phyloP scores from a whole-genome alignment of 1,139 yeast genomes.

The Debaryomyces psychrophilus region DNA sequence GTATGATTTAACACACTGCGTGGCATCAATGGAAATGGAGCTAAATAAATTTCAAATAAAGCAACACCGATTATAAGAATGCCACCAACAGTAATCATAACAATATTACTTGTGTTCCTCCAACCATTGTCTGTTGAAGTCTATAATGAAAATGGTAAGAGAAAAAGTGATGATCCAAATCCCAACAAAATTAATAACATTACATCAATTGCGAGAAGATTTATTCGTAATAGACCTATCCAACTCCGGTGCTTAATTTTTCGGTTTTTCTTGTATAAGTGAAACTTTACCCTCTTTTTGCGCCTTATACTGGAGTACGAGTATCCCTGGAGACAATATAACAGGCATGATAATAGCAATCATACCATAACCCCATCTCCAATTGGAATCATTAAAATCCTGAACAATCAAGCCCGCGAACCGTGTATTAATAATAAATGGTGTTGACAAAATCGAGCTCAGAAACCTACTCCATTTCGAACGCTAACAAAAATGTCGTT shows the following conservation, averaged over 20 bases:
- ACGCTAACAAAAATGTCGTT: conserved; percentile 28
- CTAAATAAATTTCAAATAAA: conserved; percentile 28
- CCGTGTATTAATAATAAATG: conserved; percentile 36
- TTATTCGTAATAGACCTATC: conserved; percentile 15
- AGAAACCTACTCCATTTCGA: conserved; percentile 36
- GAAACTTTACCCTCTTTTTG: conserved; percentile 23
- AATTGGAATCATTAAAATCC: conserved; percentile 26
- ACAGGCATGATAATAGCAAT: conserved; percentile 38
- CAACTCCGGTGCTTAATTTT: conserved; percentile 17
- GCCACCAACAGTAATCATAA: conserved; percentile 39
- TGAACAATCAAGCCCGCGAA: conserved; percentile 34
- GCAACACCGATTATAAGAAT: conserved; percentile 27
- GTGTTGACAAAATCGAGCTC: conserved; percentile 28
- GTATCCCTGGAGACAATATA: conserved; percentile 29
- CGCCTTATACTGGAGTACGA: conserved; percentile 30
- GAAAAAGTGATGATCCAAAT: conserved; percentile 34
- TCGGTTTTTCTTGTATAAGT: conserved; percentile 10
- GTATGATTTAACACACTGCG: conserved; percentile 29
- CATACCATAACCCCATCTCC: conserved; percentile 47
- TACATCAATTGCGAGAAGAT: conserved; percentile 24
- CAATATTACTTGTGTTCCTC: conserved; percentile 39
- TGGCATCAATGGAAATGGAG: conserved; percentile 34
- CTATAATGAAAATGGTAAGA: conserved; percentile 34
- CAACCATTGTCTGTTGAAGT: conserved; percentile 28
- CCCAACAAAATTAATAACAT: conserved; percentile 36